Base-by-base conservation (phyloP, 2,329 filamentous ascomycete species). In the Plenodomus biglobosus region DNA sequence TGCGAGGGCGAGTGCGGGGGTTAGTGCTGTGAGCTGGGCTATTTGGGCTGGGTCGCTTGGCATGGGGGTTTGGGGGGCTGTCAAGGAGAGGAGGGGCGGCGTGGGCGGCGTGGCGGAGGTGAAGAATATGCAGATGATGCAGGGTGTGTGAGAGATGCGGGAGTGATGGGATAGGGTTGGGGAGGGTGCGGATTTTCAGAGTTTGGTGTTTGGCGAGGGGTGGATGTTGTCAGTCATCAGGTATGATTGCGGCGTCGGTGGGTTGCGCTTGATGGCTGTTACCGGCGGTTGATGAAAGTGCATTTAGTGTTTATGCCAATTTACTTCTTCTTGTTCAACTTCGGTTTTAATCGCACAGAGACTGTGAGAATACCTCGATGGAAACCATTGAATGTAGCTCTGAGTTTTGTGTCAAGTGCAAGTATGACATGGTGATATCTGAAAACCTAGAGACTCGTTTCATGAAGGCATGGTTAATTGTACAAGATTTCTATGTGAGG, bases 11-110 rank as follows among this genome's bases (percentile, higher is more conserved):
- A 83, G 81, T 2, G 77, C 82, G 8, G 86, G 81, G 0, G 85
- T 90, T 60, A 84, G 79, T 5, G 87, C 85, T 59, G 82, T 88
- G 64, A 76, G 83, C 44, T 88, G 80, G 80, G 74, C 64, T 46
- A 70, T 68, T 11, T 65, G 37, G 76, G 79, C 67, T 64, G 79
- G 64, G 74, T 79, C 58, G 0, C 54, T 57, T 11, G 62, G 56
- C 7, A 48, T 62, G 16, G 52, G 46, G 36, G 32, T 54, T 47
- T 35, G 53, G 75, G 76, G 61, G 56, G 70, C 61, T 70, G 64
- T 58, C 36, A 51, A 51, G 43, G 30, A 52, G 40, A 40, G 39
- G 19, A 24, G 32, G n/a, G 43, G 22, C n/a, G 37, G 56, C n/a
- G n/a, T n/a, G n/a, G n/a, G n/a, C 42, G 20, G 48, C 41, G 49